Percentiles rank a stretch among this genome's conserved stretches.
These are phyloP conservation scores for Chlorella sp. DNA, from an alignment of 139 green algal species.

Conservation along the genomic window DNA sequence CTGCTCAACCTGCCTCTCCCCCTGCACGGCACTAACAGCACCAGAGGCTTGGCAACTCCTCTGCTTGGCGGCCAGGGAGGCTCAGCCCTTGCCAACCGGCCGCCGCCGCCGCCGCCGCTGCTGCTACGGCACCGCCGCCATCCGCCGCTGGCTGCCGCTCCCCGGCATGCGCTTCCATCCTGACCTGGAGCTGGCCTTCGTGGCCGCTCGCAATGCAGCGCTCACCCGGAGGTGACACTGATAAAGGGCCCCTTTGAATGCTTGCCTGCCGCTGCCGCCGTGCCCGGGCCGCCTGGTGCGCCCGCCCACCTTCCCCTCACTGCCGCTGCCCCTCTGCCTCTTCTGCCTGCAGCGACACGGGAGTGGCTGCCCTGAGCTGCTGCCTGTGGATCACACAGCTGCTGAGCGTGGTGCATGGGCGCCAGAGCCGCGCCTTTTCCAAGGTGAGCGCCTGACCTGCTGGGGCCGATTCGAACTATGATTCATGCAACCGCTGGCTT, in stretches of 20 bases:
- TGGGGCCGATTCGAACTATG: too few relatives aligned
- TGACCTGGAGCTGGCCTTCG: neutral
- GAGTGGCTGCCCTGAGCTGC: slow-evolving; percentile 12
- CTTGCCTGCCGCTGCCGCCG: neutral
- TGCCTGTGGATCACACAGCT: slow-evolving; percentile 23
- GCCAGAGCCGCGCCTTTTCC: neutral
- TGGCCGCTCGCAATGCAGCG: neutral
- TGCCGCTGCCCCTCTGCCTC: neutral
- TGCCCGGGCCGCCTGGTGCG: neutral
- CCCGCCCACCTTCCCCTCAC: neutral
- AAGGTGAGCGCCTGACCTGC: too few relatives aligned
- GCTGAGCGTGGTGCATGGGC: neutral
- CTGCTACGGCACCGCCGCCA: too few relatives aligned
- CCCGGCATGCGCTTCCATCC: neutral
- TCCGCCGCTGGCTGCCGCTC: neutral
- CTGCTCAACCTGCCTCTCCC: too few relatives aligned
- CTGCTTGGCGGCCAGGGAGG: too few relatives aligned
- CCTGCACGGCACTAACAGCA: too few relatives aligned
- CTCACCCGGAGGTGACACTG: neutral
- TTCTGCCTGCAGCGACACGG: neutral
- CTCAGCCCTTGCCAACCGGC: too few relatives aligned
- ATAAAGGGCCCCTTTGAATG: too few relatives aligned
- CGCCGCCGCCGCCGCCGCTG: too few relatives aligned
- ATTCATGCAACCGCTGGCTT: too few relatives aligned
- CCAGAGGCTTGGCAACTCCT: too few relatives aligned